These are phyloP conservation scores for Scleromitrula shiraiana DNA, from an alignment of 2,329 filamentous ascomycete species.

Conservation along the genomic window DNA sequence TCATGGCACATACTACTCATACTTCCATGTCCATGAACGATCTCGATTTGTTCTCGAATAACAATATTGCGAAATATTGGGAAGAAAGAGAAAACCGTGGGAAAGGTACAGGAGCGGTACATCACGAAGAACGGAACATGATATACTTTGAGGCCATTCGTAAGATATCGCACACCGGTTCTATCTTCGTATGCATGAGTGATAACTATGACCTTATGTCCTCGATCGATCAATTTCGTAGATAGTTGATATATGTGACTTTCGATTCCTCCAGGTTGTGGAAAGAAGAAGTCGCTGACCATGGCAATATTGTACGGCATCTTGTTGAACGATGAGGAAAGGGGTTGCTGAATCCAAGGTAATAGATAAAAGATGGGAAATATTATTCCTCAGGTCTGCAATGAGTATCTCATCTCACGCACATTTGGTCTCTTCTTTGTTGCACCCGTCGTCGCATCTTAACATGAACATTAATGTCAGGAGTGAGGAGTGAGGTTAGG, in stretches of 20 bases:
- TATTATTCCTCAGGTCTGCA: no score
- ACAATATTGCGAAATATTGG: conserved; percentile 96
- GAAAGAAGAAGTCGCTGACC: conserved; percentile 99
- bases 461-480: not conserved
- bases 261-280: conserved; percentile 91
- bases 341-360: not conserved
- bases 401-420: no score
- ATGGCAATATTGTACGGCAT: conserved; percentile 65
- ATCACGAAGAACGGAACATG: conserved; percentile 95
- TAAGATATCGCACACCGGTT: conserved; percentile 88
- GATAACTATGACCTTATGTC: conserved; percentile 96
- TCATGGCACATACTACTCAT: conserved; percentile 91
- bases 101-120: conserved; percentile 87
- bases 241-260: conserved; percentile 98
- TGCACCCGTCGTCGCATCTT: not conserved
- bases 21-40: conserved; percentile 95
- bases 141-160: conserved; percentile 97
- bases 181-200: conserved; percentile 91
- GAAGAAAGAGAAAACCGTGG: conserved; percentile 97
- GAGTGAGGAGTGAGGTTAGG: not conserved
- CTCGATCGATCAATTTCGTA: conserved; percentile 91
- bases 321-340: not conserved
- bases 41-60: conserved; percentile 88
- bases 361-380: no score
- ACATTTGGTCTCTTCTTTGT: no score